phyloP scores from a whole-genome alignment of 169 alveolate species.

The Plasmodium malariae region DNA sequence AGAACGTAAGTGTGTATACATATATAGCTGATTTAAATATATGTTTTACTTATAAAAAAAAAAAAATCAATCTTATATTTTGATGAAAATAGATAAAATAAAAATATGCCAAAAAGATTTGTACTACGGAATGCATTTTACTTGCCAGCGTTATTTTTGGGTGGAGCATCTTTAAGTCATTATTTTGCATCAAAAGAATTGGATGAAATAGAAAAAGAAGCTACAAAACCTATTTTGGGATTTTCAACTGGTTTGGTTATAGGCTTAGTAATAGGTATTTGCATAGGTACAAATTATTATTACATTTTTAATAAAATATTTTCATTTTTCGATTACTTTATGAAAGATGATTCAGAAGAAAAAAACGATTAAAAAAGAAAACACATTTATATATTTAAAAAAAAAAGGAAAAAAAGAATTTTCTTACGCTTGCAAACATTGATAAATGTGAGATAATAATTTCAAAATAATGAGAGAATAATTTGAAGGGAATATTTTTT shows the following conservation, averaged over 20 bases:
- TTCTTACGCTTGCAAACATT: too few species aligned
- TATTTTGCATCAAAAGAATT: slow-evolving; percentile 73
- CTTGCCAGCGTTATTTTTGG: slow-evolving; percentile 75
- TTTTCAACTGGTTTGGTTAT: slow-evolving; percentile 77
- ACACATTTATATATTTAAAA: not conserved
- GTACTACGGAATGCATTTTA: slow-evolving; percentile 63
- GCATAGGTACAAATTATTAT: slow-evolving; percentile 75
- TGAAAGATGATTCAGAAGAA: slow-evolving; percentile 73
- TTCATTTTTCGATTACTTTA: slow-evolving; percentile 72
- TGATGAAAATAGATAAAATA: slow-evolving; percentile 16
- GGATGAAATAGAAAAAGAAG: slow-evolving; percentile 77
- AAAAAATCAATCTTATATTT: slow-evolving; percentile 4
- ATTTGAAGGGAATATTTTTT: too few species aligned
- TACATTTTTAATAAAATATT: slow-evolving; percentile 75
- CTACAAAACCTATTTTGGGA: slow-evolving; percentile 74
- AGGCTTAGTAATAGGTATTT: slow-evolving; percentile 74
- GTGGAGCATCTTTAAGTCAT: slow-evolving; percentile 77
- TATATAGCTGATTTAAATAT: too few species aligned
- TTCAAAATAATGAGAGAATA: too few species aligned
- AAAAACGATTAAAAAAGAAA: slow-evolving; percentile 17
- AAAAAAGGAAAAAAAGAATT: not conserved
- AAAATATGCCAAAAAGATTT: slow-evolving; percentile 45
- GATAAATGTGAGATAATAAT: too few species aligned
- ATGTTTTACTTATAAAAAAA: too few species aligned
- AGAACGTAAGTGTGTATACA: not conserved